Evolutionary conservation across 257 asterid species (phyloP).

Genomic region (Solanum appendiculatum): DNA sequence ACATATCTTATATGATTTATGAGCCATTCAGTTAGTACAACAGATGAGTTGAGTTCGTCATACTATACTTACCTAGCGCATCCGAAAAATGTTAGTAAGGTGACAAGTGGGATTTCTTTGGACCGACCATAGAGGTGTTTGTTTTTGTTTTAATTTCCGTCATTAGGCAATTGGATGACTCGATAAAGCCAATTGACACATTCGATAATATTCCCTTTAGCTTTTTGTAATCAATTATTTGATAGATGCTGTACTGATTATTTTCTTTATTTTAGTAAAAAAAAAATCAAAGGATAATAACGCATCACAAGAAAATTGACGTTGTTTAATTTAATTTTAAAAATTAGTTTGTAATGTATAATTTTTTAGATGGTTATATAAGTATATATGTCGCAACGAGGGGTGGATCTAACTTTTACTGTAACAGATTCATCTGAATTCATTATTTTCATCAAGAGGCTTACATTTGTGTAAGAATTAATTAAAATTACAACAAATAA

Average conservation of each 20-base stretch:
- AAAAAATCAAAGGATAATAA: background rate
- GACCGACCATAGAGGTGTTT: background rate
- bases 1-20: too few relatives aligned
- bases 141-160: background rate
- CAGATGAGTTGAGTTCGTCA: too few relatives aligned
- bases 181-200: background rate
- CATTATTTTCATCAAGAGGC: too few relatives aligned
- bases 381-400: too few relatives aligned
- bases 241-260: background rate
- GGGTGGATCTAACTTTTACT: too few relatives aligned
- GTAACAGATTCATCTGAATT: too few relatives aligned
- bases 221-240: background rate
- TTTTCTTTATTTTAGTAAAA: background rate
- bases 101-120: background rate
- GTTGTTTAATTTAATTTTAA: background rate
- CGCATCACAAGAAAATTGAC: background rate
- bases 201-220: background rate
- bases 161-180: background rate
- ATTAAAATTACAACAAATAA: too few relatives aligned
- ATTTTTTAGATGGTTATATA: too few relatives aligned
- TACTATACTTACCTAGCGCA: too few relatives aligned
- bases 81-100: background rate
- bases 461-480: too few relatives aligned
- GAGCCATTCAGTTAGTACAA: too few relatives aligned
- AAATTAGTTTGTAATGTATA: background rate